These are phyloP conservation scores for Myxozyma lipomycoides DNA, from an alignment of 805 yeast species.

Conservation along the genomic window DNA sequence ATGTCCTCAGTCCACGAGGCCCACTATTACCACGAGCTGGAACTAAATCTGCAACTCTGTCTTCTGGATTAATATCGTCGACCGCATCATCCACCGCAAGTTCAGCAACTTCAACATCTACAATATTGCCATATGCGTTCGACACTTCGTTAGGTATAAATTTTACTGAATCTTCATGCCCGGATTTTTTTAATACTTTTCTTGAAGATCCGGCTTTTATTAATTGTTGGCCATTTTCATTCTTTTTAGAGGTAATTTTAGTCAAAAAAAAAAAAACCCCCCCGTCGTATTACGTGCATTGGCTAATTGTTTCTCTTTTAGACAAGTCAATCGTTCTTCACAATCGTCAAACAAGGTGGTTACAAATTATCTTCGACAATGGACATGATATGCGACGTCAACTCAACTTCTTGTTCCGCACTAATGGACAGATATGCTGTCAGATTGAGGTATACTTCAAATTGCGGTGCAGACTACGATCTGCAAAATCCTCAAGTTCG, in stretches of 20 bases:
- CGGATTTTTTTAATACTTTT: slow-evolving; percentile 30
- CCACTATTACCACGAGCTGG: neutral
- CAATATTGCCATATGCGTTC: slow-evolving; percentile 28
- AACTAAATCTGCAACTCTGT: neutral
- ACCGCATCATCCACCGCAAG: neutral
- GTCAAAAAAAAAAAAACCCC: no score
- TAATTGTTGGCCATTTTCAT: slow-evolving; percentile 35
- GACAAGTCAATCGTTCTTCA: slow-evolving; percentile 29
- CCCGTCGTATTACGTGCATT: no score
- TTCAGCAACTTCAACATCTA: neutral
- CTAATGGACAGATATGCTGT: slow-evolving; percentile 29
- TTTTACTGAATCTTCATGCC: slow-evolving; percentile 32
- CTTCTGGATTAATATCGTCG: no score
- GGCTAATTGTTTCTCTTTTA: neutral
- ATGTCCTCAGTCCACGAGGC: no score
- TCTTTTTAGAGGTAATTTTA: slow-evolving; percentile 29
- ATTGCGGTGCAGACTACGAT: slow-evolving; percentile 30
- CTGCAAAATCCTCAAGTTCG: slow-evolving; percentile 32
- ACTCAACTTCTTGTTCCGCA: slow-evolving; percentile 25
- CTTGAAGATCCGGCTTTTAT: slow-evolving; percentile 29
- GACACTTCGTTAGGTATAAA: slow-evolving; percentile 34
- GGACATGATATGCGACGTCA: slow-evolving; percentile 32
- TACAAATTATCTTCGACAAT: slow-evolving; percentile 30
- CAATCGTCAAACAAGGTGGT: slow-evolving; percentile 31
- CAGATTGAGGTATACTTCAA: slow-evolving; percentile 14